These are phyloP conservation scores for Serendipita sp. DNA, from an alignment of 768 basidiomycete genomes.

Conservation along the genomic window DNA sequence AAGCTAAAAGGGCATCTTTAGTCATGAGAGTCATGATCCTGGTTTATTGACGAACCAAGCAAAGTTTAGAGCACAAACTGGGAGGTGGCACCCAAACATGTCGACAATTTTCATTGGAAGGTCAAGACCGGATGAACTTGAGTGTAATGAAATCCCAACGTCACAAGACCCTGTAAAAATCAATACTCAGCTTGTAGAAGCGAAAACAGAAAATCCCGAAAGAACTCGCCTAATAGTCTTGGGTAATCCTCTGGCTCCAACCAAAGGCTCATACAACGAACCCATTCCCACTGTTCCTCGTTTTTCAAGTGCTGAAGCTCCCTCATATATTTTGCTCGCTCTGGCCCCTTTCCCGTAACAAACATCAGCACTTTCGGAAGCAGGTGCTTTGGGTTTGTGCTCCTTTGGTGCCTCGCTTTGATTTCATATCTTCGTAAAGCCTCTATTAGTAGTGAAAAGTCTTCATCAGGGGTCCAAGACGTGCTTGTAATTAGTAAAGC, in stretches of 20 bases:
- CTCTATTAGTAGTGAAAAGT: conserved; percentile 67
- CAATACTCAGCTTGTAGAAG: background rate
- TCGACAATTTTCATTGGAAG: conserved; percentile 99
- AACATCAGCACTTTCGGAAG: conserved; percentile 69
- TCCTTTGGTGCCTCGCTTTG: conserved; percentile 26
- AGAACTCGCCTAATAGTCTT: conserved; percentile 47
- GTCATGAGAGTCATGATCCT: background rate
- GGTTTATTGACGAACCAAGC: conserved; percentile 40
- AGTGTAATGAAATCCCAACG: conserved; percentile 79
- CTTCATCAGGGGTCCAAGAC: conserved; percentile 95
- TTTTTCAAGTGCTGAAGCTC: conserved; percentile 42
- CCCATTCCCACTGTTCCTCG: conserved; percentile 46
- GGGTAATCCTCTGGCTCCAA: conserved; percentile 85
- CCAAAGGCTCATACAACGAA: conserved; percentile 72
- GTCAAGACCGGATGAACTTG: conserved; percentile 78
- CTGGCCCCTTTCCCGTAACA: conserved; percentile 82
- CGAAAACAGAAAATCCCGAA: background rate
- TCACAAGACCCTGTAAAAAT: conserved; percentile 60
- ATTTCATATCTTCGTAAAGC: conserved; percentile 58
- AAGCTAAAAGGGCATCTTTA: conserved; percentile 32
- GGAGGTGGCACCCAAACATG: conserved; percentile 95
- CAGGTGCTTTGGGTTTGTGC: conserved; percentile 7
- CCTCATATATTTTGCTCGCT: conserved; percentile 55
- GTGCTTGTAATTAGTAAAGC: conserved; percentile 84
- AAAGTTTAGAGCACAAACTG: conserved; percentile 82